A percentile compares a stretch with the other conserved stretches of the same genome.
Evolutionary conservation across 78 protist genomes (phyloP).

Genomic region (Guillardia theta): DNA sequence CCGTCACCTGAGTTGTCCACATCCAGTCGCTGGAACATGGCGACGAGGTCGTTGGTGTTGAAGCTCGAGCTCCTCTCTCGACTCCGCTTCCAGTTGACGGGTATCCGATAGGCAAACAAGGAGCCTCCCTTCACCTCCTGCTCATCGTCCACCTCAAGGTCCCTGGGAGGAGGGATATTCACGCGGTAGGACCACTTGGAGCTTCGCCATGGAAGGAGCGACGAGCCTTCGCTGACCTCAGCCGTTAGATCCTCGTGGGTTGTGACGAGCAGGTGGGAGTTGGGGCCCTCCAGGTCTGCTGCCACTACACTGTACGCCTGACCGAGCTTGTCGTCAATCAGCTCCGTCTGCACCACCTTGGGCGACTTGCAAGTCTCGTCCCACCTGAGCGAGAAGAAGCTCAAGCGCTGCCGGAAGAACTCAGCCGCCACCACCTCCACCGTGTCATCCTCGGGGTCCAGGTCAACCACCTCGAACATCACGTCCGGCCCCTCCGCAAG

Average conservation of each 20-base stretch:
- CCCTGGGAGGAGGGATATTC: background rate
- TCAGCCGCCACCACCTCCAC: slow-evolving; percentile 29
- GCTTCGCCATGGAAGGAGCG: background rate
- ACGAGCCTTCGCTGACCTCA: background rate
- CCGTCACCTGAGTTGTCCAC: too few species aligned
- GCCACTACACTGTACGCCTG: background rate
- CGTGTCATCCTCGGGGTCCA: background rate
- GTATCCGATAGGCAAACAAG: background rate
- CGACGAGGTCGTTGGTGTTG: too few species aligned
- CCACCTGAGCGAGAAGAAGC: background rate
- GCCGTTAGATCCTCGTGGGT: slow-evolving; percentile 3
- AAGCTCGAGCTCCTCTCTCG: too few species aligned
- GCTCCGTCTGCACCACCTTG: background rate
- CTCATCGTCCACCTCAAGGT: background rate
- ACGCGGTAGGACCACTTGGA: background rate
- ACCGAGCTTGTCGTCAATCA: slow-evolving; percentile 8
- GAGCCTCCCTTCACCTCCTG: background rate
- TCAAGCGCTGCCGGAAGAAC: background rate
- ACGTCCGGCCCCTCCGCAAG: slow-evolving; percentile 35
- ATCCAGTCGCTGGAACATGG: too few species aligned
- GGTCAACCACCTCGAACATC: slow-evolving; percentile 27
- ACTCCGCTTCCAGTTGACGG: background rate
- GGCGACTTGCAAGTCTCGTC: background rate
- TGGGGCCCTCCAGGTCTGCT: background rate
- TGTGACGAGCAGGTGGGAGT: background rate